Base-by-base conservation (phyloP, 2,329 filamentous ascomycete species). In the Acrocalymma vagum region DNA sequence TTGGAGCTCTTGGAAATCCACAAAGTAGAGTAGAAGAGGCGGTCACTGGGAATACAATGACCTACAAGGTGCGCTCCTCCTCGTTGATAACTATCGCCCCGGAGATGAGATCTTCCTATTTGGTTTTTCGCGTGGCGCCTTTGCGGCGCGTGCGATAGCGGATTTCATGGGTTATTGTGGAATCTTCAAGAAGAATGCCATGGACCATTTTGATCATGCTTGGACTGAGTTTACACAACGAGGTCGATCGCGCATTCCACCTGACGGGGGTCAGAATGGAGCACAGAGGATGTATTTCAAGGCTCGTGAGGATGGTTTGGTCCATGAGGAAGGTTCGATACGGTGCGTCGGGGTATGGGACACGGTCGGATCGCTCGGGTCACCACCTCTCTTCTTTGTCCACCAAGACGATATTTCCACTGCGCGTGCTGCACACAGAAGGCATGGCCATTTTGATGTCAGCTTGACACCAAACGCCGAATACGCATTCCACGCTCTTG, bases 31-130 rank as follows among this genome's bases (percentile, higher is more conserved):
- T 9, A 18, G 34, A 21, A 24, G 34, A 37, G 58, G 58, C 11
- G 48, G 35, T n/a, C 13, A 53, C 48, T n/a, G 58, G 57, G 5
- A 39, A 37, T 7, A 69, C 70, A 2, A 48, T 73, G 6, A 54
- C 53, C 9, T 67, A 67, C 43, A 68, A 86, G 41, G 77, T 86
- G 36, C 77, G 81, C 9, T 82, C 5, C 86, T 67, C 40, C 44
- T 69, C 22, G 67, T 69, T 63, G 48, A 51, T 14, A 60, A 65
- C 25, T 69, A 65, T 42, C 40, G 39, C 8, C 45, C 43, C 0
- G 64, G 62, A 5, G 65, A 65, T 41, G 32, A 55, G 24, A 65
- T 68, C 21, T 68, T 63, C 50, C 58, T 68, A 18, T 68, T 67
- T 38, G 65, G 65, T 18, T 68, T 68, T 51, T 62, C 55, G 14